Conservation (phyloP, 441 rosid species). For the Populus trichocarpa region DNA sequence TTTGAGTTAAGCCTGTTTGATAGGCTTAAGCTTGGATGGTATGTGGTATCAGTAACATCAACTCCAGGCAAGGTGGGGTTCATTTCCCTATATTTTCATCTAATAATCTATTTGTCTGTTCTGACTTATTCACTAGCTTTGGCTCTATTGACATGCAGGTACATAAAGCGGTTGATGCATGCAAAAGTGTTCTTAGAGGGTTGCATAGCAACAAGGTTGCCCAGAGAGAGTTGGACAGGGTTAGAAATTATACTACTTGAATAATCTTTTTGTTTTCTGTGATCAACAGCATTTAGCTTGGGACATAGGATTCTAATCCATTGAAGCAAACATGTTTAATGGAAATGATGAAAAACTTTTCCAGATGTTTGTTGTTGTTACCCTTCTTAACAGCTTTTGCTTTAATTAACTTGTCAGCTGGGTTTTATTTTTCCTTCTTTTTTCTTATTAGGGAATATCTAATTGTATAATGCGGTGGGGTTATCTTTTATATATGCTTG, state of each 20-base stretch:
- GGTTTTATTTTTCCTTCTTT: not conserved
- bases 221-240: conserved; percentile 94
- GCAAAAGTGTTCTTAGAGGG: conserved; percentile 96
- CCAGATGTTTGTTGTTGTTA: not conserved
- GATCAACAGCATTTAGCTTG: conserved; percentile 1
- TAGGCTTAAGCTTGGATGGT: conserved; percentile 97
- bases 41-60: conserved; percentile 97
- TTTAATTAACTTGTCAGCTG: not conserved
- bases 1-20: conserved; percentile 97
- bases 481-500: not conserved
- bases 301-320: not conserved
- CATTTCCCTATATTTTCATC: conserved; percentile 16
- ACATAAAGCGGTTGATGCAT: conserved; percentile 92
- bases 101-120: conserved; percentile 2
- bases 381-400: not conserved
- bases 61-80: conserved; percentile 84
- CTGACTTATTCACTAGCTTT: conserved; percentile 21
- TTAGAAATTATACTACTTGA: conserved; percentile 36
- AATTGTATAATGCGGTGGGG: not conserved
- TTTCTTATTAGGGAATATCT: not conserved
- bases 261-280: not conserved
- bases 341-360: not conserved
- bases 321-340: not conserved
- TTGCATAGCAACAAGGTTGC: conserved; percentile 82
- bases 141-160: conserved; percentile 48